A percentile compares a stretch with the other conserved stretches of the same genome.
Conservation (phyloP, 2,329 filamentous ascomycete genomes). For the Sphaceloma murrayae region DNA sequence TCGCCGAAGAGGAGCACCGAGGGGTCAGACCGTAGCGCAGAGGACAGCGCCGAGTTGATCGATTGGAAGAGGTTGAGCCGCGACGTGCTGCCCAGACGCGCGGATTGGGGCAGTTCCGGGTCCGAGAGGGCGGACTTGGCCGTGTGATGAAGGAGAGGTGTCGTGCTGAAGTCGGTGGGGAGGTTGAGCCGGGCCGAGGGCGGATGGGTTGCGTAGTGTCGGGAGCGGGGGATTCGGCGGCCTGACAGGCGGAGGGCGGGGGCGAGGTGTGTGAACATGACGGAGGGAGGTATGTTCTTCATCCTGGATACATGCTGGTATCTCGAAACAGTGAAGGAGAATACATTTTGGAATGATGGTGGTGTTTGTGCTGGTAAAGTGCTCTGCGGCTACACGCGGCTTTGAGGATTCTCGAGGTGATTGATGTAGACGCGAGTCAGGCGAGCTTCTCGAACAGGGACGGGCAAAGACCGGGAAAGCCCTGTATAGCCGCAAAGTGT, state of each 20-base stretch:
- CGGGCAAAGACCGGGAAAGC: not conserved
- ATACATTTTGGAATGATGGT: not conserved
- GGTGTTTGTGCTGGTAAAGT: constrained; percentile 7
- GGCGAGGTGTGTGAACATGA: not conserved
- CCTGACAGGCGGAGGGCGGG: constrained; percentile 12
- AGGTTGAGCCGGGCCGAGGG: constrained; percentile 62
- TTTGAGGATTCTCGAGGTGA: not conserved
- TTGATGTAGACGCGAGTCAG: constrained; percentile 3
- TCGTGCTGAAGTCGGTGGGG: constrained; percentile 77
- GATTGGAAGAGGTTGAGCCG: constrained; percentile 91
- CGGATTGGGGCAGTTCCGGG: constrained; percentile 52
- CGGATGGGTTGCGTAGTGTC: constrained; percentile 41
- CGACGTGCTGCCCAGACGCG: constrained; percentile 49
- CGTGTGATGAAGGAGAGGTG: constrained; percentile 70
- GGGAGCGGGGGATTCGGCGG: constrained; percentile 8
- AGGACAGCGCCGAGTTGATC: constrained; percentile 79
- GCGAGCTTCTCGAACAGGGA: constrained; percentile 2
- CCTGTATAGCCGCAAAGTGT: no score
- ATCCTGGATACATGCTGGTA: not conserved
- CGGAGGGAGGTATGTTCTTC: not conserved
- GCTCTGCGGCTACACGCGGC: constrained; percentile 8
- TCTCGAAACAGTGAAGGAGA: not conserved
- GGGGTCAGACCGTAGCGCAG: constrained; percentile 73
- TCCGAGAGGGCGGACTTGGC: constrained; percentile 61
- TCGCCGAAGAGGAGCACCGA: constrained; percentile 88